Conservation (phyloP, 495 filamentous ascomycete species). For the Trypethelium eluteriae region DNA sequence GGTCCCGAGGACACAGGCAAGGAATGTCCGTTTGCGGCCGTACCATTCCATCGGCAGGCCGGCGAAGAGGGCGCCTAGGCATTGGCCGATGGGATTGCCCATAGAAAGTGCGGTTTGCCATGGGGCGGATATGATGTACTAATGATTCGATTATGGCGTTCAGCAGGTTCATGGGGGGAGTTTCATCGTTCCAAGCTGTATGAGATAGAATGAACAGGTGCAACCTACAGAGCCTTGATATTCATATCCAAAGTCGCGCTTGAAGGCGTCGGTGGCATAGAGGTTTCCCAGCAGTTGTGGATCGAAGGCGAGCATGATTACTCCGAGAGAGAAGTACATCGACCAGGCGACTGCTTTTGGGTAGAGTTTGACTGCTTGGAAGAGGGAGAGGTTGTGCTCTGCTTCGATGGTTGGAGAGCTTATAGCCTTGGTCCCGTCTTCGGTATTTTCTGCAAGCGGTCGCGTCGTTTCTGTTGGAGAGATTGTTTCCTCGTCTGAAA, state of each 20-base stretch:
- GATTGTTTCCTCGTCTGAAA: background rate
- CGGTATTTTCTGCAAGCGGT: constrained; percentile 16
- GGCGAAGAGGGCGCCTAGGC: constrained; percentile 31
- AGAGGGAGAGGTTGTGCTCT: constrained; percentile 31
- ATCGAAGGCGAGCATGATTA: constrained; percentile 25
- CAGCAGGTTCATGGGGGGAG: background rate
- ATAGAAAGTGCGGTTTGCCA: constrained; percentile 35
- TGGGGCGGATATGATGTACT: constrained; percentile 28
- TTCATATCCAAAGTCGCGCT: constrained; percentile 33
- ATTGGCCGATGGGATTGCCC: constrained; percentile 35
- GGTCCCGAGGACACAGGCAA: constrained; percentile 33
- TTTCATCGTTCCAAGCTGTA: background rate
- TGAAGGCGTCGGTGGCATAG: constrained; percentile 34
- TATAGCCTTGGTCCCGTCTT: constrained; percentile 15
- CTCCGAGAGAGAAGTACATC: constrained; percentile 22
- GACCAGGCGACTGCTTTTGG: constrained; percentile 47
- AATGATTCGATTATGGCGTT: background rate
- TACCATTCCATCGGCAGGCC: constrained; percentile 35
- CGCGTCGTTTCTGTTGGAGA: background rate
- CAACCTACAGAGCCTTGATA: constrained; percentile 20
- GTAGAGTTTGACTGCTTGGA: constrained; percentile 40
- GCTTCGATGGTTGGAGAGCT: constrained; percentile 28
- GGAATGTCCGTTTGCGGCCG: constrained; percentile 33
- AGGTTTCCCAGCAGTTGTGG: constrained; percentile 31
- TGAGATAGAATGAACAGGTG: background rate